Evolutionary conservation across 2,329 filamentous ascomycete genomes (phyloP), one percentile per base, ranked within the genome.

Genomic region (Trichoderma atrobrunneum): DNA sequence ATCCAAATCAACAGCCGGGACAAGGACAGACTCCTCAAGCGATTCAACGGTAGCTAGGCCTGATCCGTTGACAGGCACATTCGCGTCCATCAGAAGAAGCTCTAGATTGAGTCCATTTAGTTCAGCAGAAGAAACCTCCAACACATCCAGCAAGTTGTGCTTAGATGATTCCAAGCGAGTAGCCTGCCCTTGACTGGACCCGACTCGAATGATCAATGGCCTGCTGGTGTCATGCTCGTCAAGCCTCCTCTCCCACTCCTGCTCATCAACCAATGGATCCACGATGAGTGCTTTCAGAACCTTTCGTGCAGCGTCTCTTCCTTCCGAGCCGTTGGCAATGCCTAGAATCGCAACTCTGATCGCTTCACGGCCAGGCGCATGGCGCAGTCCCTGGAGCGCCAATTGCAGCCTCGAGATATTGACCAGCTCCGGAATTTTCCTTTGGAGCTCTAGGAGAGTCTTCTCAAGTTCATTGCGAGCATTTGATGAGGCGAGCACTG

Each of bases 371-470:
- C 89, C 89, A 0, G 87, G 81, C 2, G 80, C 77, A 77, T 91
- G 87, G 39, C 87, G 85, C 72, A 91, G 79, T 26, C 92, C 90
- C 74, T 89, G 87, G 26, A 93, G 82, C 14, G 92, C 92, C 76
- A 95, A 87, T 80, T 93, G 91, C 60, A 95, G 79, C 70, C 91
- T 86, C 34, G 91, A 89, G n/a, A 91, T 85, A 77, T 92, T 92
- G 68, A 92, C 85, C 76, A 90, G 87, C 72, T 85, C 87, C 28
- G 88, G 85, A 2, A 89, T 89, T 63, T 88, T 83, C 66, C 87
- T 87, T 76, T 92, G 86, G 3, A 95, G 84, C 26, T 88, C 85
- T 2, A 85, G 79, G 0, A 95, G 83, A 3, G 88, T 84, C 57
- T 85, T 81, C 74, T 91, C 85, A 6, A 93, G 87, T 75, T 91